These are phyloP conservation scores for Rhodotorula sp. DNA, from an alignment of 1,284 basidiomycete species.

Conservation along the genomic window DNA sequence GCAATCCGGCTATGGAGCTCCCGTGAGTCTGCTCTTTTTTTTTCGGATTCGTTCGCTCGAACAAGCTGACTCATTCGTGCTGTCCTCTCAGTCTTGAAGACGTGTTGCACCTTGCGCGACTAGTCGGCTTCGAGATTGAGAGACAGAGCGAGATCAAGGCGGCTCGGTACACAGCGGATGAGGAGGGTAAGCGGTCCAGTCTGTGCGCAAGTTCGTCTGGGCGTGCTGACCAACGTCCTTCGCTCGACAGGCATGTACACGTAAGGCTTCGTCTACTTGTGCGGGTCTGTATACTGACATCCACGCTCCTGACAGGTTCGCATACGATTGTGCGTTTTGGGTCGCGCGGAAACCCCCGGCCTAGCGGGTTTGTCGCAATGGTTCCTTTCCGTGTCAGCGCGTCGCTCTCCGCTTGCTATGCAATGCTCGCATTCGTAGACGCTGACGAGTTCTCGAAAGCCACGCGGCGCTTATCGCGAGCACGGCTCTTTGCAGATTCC, in stretches of 20 bases:
- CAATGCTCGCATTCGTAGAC: no score
- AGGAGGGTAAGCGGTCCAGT: conserved; percentile 53
- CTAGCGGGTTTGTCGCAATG: neutral
- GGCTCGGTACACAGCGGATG: conserved; percentile 64
- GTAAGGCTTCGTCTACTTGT: neutral
- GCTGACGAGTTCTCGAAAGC: no score
- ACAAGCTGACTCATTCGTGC: neutral
- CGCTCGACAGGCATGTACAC: neutral
- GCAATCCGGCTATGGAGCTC: conserved; percentile 59
- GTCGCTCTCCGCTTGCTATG: no score
- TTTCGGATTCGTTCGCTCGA: no score
- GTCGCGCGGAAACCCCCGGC: conserved; percentile 26
- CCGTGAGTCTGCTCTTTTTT: conserved; percentile 14
- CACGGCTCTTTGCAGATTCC: no score
- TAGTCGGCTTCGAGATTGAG: conserved; percentile 56
- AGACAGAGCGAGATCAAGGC: conserved; percentile 53
- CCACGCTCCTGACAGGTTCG: conserved; percentile 13
- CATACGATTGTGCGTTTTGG: conserved; percentile 38
- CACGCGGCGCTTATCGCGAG: no score
- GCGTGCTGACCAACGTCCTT: no score
- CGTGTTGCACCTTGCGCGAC: conserved; percentile 55
- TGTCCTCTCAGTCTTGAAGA: conserved; percentile 57
- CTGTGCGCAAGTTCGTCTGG: no score
- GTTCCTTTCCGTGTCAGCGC: no score
- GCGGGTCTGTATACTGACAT: no score